Conservation (phyloP, 2,329 filamentous ascomycete genomes). For the Fusarium temperatum region DNA sequence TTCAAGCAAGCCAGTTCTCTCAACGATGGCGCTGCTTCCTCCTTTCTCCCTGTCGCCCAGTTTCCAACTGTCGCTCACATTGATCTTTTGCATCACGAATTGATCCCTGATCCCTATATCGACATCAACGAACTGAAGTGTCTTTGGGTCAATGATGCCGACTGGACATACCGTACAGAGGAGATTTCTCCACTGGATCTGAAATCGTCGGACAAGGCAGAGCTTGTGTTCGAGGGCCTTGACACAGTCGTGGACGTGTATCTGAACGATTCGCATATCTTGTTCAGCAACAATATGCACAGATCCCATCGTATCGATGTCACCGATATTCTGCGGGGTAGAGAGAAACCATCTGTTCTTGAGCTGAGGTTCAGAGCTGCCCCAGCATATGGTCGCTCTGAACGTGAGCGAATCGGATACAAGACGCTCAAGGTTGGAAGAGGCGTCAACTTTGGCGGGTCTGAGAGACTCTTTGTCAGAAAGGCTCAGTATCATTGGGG, state of each 20-base stretch:
- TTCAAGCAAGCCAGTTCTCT: background rate
- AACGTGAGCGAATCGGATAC: background rate
- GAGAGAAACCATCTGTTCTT: fast-evolving
- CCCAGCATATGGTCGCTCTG: background rate
- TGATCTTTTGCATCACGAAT: background rate
- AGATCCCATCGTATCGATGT: background rate
- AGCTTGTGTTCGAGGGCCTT: background rate
- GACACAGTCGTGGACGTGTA: background rate
- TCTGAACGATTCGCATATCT: background rate
- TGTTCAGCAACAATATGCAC: constrained; percentile 5
- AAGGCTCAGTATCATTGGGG: constrained; percentile 17
- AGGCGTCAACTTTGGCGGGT: background rate
- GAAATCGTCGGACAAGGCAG: background rate
- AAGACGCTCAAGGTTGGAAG: background rate
- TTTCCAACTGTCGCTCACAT: constrained; percentile 4
- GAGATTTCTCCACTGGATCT: background rate
- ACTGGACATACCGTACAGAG: background rate
- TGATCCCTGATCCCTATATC: background rate
- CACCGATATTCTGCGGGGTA: fast-evolving
- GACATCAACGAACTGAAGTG: constrained; percentile 2
- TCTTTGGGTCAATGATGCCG: constrained; percentile 3
- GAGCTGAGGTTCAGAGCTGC: background rate
- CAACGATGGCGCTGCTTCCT: background rate
- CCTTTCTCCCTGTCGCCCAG: background rate
- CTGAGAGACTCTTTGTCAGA: background rate